Evolutionary conservation across 148 eudicot species (phyloP).

Genomic region (Chenopodium quinoa): DNA sequence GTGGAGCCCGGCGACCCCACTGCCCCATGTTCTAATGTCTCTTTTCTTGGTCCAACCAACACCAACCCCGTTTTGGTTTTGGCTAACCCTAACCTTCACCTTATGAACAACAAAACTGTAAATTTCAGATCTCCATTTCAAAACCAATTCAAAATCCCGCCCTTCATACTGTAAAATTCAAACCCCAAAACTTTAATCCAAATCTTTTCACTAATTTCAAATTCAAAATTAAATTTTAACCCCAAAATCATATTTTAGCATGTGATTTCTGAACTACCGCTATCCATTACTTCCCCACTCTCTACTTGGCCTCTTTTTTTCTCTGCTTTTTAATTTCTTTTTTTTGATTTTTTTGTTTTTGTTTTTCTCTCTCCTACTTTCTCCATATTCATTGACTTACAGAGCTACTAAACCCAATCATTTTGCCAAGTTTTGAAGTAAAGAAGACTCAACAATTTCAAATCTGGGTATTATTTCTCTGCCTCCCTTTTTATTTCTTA

Average conservation of each 20-base stretch:
- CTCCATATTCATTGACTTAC: not conserved
- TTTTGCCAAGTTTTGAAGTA: not conserved
- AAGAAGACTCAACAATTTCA: not conserved
- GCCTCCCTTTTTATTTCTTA: not conserved
- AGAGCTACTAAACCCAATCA: not conserved
- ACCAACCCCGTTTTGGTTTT: too few relatives aligned
- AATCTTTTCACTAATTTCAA: not conserved
- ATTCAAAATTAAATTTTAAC: not conserved
- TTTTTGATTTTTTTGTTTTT: not conserved
- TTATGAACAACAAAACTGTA: too few relatives aligned
- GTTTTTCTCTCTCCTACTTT: not conserved
- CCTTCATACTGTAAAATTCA: not conserved
- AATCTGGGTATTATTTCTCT: conserved; percentile 20
- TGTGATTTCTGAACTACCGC: conserved; percentile 7
- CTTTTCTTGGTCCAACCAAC: too few relatives aligned
- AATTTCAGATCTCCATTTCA: conserved; percentile 1
- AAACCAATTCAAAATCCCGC: conserved; percentile 23
- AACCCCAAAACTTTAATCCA: not conserved
- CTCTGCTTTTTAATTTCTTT: not conserved
- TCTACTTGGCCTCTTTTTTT: not conserved
- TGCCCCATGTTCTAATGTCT: too few relatives aligned
- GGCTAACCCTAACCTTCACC: too few relatives aligned
- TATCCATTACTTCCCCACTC: conserved; percentile 9
- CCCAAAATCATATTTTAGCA: not conserved
- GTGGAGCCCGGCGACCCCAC: too few relatives aligned